Percentiles rank a stretch among this genome's conserved stretches.
phyloP scores from a whole-genome alignment of 2,329 filamentous ascomycete genomes.

The Chalaropsis thielavioides region DNA sequence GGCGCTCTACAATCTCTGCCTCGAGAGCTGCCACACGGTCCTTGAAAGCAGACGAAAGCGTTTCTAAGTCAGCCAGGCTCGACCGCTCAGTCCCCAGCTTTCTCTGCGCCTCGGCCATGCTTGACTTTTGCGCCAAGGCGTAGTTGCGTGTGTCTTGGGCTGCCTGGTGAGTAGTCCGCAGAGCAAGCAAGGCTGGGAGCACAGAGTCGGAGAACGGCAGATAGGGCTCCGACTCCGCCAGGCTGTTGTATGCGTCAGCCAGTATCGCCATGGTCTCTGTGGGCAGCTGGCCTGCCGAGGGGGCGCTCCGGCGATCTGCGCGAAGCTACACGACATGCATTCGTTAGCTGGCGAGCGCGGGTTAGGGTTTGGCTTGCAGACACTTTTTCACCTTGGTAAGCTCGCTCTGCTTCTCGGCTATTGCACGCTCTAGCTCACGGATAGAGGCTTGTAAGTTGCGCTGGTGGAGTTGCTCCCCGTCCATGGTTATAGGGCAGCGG shows the following conservation, averaged over 20 bases:
- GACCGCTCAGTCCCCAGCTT: conserved; percentile 38
- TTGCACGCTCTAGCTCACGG: conserved; percentile 46
- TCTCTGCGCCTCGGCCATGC: conserved; percentile 31
- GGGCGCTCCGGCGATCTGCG: conserved; percentile 9
- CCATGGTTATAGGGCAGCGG: neutral
- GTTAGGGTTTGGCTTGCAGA: neutral
- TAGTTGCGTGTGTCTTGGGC: conserved; percentile 50
- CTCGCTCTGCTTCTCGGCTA: conserved; percentile 39
- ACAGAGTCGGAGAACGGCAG: conserved; percentile 53
- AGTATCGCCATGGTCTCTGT: conserved; percentile 33
- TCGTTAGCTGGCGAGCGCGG: conserved; percentile 5
- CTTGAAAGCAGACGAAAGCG: conserved; percentile 39
- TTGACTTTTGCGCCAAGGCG: conserved; percentile 32
- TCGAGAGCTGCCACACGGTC: conserved; percentile 46
- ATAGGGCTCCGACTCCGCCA: conserved; percentile 47
- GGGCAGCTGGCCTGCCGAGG: conserved; percentile 8
- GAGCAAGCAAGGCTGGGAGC: conserved; percentile 55
- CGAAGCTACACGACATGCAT: conserved; percentile 19
- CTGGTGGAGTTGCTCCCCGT: conserved; percentile 29
- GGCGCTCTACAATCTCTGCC: conserved; percentile 40
- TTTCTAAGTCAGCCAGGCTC: conserved; percentile 39
- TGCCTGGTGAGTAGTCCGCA: conserved; percentile 51
- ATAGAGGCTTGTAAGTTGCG: conserved; percentile 51
- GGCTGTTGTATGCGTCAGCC: conserved; percentile 49
- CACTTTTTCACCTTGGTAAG: conserved; percentile 31